Evolutionary conservation across 2,329 filamentous ascomycete species (phyloP).

Genomic region (Metarhizium anisopliae): DNA sequence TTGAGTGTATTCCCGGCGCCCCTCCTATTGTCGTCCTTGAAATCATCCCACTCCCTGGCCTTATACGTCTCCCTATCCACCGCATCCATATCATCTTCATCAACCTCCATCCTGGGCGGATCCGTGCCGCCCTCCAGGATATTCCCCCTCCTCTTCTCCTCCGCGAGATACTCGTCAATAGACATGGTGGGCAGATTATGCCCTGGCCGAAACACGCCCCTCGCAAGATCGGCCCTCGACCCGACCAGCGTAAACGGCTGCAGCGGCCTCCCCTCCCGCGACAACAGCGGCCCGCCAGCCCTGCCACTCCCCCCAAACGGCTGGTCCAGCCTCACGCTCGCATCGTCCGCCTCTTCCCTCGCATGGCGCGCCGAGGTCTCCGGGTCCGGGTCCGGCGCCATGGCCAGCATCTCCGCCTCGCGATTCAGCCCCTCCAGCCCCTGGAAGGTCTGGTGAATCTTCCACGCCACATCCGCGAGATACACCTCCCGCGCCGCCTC

Average conservation of each 20-base stretch:
- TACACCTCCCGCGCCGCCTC: slow-evolving; percentile 73
- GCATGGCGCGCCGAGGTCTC: slow-evolving; percentile 29
- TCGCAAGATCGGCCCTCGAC: slow-evolving; percentile 63
- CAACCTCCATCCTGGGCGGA: slow-evolving; percentile 58
- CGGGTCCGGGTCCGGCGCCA: slow-evolving; percentile 52
- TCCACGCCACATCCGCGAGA: slow-evolving; percentile 64
- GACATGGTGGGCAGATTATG: slow-evolving; percentile 96
- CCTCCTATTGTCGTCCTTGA: slow-evolving; percentile 77
- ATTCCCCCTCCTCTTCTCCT: slow-evolving; percentile 74
- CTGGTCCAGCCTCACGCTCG: slow-evolving; percentile 63
- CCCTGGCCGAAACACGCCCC: slow-evolving; percentile 79
- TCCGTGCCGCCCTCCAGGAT: slow-evolving; percentile 88
- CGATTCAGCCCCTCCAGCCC: slow-evolving; percentile 78
- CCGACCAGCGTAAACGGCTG: slow-evolving; percentile 84
- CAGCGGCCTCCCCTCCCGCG: slow-evolving; percentile 71
- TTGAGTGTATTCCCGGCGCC: slow-evolving; percentile 79
- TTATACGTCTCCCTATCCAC: slow-evolving; percentile 89
- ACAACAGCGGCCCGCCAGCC: slow-evolving; percentile 64
- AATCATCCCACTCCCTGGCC: slow-evolving; percentile 92
- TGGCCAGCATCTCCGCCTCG: slow-evolving; percentile 73
- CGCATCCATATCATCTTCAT: slow-evolving; percentile 86
- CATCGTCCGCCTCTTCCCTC: slow-evolving; percentile 16
- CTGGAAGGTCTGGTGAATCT: slow-evolving; percentile 73
- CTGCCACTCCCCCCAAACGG: slow-evolving; percentile 38
- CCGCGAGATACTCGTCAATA: slow-evolving; percentile 94